Base-by-base conservation (phyloP, 2,329 filamentous ascomycete genomes). In the Parastagonospora nodorum region DNA sequence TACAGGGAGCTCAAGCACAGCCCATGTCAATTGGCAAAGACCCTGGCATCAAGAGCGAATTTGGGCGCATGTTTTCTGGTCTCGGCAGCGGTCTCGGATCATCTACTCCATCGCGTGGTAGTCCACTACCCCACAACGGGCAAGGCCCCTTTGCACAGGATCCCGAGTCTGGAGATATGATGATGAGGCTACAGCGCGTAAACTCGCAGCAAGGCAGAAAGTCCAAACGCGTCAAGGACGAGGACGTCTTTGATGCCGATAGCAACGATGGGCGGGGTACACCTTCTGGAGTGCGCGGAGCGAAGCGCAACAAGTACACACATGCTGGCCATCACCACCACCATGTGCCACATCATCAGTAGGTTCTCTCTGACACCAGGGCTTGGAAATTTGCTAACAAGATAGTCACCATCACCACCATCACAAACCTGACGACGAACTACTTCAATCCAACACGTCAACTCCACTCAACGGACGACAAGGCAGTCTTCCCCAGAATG, bases 31-130 rank as follows among this genome's bases (percentile, higher is more conserved):
- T 91, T 5, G 85, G 86, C 11, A 89, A 88, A 12, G 92, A 96
- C 71, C 89, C 91, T 9, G 89, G 89, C 37, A 96, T 97, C 67
- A 96, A 97, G 79, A 95, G 87, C 69, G 93, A 97, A 71, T 92
- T 97, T 70, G 92, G 92, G 27, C 87, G 91, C 55, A 96, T 97
- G 82, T 97, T 96, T 75, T 91, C 90, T 14, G 93, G 93, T n/a
- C 91, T 97, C 60, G 92, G 86, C 12, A 87, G 84, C 70, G 86
- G 86, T 31, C 79, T 87, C 14, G 84, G 84, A 28, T 77, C 76
- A 9, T 77, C 80, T 1, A 86, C 83, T 7, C 84, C 83, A 10
- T 77, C 81, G 46, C 74, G 75, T 30, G 72, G 76, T 28, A 83
- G 80, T 58, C 81, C 82, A 1, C 80, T 75, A 61, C 69, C 69